These are phyloP conservation scores for Xylaria sp. DNA, from an alignment of 495 filamentous ascomycete species.

Conservation along the genomic window DNA sequence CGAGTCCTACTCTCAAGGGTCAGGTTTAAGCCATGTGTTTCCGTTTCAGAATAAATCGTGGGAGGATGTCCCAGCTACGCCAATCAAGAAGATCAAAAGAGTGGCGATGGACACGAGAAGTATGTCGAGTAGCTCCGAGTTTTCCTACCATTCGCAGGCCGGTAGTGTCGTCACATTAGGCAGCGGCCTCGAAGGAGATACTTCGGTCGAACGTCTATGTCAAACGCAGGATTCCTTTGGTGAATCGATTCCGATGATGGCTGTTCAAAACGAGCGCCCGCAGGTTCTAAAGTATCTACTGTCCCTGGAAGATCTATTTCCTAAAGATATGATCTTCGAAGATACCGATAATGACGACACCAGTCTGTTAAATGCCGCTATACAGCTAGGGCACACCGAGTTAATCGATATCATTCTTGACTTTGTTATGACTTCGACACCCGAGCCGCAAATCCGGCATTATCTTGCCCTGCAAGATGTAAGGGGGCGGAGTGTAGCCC, in stretches of 20 bases:
- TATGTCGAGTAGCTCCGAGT: slow-evolving; percentile 81
- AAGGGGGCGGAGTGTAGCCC: slow-evolving; percentile 85
- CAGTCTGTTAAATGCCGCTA: slow-evolving; percentile 90
- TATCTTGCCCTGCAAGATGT: slow-evolving; percentile 82
- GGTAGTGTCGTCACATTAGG: slow-evolving; percentile 75
- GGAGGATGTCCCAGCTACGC: slow-evolving; percentile 46
- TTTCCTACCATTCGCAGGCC: slow-evolving; percentile 77
- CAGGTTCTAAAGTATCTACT: slow-evolving; percentile 80
- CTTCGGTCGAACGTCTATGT: slow-evolving; percentile 79
- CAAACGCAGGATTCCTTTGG: slow-evolving; percentile 83
- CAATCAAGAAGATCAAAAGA: slow-evolving; percentile 68
- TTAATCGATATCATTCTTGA: slow-evolving; percentile 78
- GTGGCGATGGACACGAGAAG: slow-evolving; percentile 90
- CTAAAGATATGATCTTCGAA: slow-evolving; percentile 70
- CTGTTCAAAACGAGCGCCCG: slow-evolving; percentile 76
- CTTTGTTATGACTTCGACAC: slow-evolving; percentile 52
- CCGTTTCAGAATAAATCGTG: slow-evolving; percentile 73
- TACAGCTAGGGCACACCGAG: slow-evolving; percentile 80
- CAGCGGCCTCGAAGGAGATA: slow-evolving; percentile 82
- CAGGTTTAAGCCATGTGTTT: slow-evolving; percentile 84
- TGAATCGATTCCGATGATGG: slow-evolving; percentile 96
- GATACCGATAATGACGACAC: slow-evolving; percentile 90
- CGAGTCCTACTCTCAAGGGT: slow-evolving; percentile 59
- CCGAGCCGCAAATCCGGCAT: slow-evolving; percentile 54
- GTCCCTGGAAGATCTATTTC: slow-evolving; percentile 74